Base-by-base conservation (phyloP, 2,329 filamentous ascomycete species). In the Passalora sequoiae region DNA sequence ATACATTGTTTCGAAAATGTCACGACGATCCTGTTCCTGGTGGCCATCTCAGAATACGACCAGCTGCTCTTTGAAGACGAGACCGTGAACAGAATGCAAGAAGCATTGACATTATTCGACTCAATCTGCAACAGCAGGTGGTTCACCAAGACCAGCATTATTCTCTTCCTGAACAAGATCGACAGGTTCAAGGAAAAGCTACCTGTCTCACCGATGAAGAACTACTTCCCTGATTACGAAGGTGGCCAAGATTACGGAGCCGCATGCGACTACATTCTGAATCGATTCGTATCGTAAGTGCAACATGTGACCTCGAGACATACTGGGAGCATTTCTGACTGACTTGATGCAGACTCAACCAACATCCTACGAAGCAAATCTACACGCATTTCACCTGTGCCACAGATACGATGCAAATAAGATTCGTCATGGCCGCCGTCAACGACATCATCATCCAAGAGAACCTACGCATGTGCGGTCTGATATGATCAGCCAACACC, bases 391-490 rank as follows among this genome's bases (percentile, higher is more conserved):
- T 98, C 72, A 98, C 92, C 38, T 97, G 92, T 67, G 92, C 92
- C 49, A 98, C 92, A 37, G 92, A 98, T 66, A 98, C 92, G 22
- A 96, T 92, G 62, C 92, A 98, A 70, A 98, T 98, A 61, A 84
- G 92, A 64, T 97, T 98, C 76, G 92, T 98, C 71, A 98, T 98
- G 92, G 89, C 91, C 50, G 92, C 92, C 57, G 92, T 98, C 64
- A 98, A 98, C 72, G 92, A 98, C 73, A 98, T 98, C 69, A 98
- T 98, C 73, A 98, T 98, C 69, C 92, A 98, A 75, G 92, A 97
- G 73, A 98, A 98, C 73, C 81, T 98, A 55, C 85, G 92, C 69
- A 79, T 94, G 69, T 96, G 89, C 71, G 91, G 91, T 78, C 76
- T 97, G 68, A 96, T 97, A 78, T 96, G 84, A 56, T 47, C 50